Evolutionary conservation across 1,139 yeast species (phyloP), one percentile per base, ranked within the genome.

Genomic region (Scheffersomyces parashehatae): DNA sequence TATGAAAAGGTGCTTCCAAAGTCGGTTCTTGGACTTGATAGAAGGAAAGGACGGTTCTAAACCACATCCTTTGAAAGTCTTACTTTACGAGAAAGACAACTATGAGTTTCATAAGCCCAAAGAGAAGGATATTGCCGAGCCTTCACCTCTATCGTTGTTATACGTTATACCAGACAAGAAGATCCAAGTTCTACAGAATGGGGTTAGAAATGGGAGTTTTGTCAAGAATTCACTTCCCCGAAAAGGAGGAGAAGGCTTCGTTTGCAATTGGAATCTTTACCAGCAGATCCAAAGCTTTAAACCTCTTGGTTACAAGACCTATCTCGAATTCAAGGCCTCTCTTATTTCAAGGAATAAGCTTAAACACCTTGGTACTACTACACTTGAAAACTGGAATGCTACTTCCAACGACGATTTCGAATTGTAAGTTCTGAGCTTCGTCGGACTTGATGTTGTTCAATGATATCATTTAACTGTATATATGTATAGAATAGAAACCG

Each of bases 1-100:
- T 41, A 60, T 84, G n/a, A 49, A 62, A 1, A 65, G 95, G 33
- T 81, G 88, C 50, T 85, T 85, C 50, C 40, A 51, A 4, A 56
- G 58, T 0, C 54, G 86, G 37, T 48, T 73, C 37, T 36, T 45
- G 5, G 36, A 43, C 28, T 38, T 35, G 12, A 30, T 35, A 3
- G 38, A 38, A 1, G 20, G 20, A 16, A 16, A 16, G 20, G 20
- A 16, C 1, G 20, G 14, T 13, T 13, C 20, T 16, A 16, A 16
- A 16, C 20, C 20, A 5, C 20, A 16, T 5, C 26, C 29, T 20
- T 24, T 71, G 4, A 26, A 49, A 26, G 47, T 62, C 1, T 46
- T 70, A 13, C 42, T 54, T 2, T 71, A 56, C 45, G 54, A 54
- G 5, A 42, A 37, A 3, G 68, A 64, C 32, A 50, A 49, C 0